Conservation (phyloP, 257 asterid genomes). For the Rubia yunnanensis region DNA sequence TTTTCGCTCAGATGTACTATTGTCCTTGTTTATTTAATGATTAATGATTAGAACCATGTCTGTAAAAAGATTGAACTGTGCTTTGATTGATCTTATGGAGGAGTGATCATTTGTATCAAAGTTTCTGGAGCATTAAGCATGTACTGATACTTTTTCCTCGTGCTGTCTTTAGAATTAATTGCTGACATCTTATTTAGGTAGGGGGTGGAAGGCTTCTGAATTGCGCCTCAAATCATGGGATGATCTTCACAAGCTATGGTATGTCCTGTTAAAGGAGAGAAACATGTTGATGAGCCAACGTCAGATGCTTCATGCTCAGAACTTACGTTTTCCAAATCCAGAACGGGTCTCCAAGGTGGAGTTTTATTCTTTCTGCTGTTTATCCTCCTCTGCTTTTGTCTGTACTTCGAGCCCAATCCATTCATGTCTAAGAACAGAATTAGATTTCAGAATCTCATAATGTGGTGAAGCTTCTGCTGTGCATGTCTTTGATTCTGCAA, state of each 20-base stretch:
- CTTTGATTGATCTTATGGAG: neutral
- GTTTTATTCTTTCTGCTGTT: neutral
- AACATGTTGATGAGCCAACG: constrained; percentile 93
- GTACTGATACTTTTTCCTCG: neutral
- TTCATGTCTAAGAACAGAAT: neutral
- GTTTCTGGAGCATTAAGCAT: neutral
- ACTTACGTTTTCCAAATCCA: constrained; percentile 65
- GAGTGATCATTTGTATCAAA: neutral
- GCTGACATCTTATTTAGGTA: constrained; percentile 34
- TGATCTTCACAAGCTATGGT: constrained; percentile 92
- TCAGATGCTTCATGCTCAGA: constrained; percentile 85
- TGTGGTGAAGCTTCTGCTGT: neutral
- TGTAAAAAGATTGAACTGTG: neutral
- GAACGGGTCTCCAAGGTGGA: constrained; percentile 83
- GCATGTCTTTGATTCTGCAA: neutral
- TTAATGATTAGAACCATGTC: neutral
- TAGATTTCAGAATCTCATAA: neutral
- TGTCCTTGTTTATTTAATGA: neutral
- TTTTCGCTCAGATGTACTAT: neutral
- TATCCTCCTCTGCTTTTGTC: neutral
- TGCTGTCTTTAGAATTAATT: neutral
- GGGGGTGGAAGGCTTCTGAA: constrained; percentile 95
- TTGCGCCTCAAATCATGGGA: constrained; percentile 99
- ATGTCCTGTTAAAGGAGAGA: constrained; percentile 76
- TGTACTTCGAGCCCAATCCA: neutral